Evolutionary conservation across 2,329 filamentous ascomycete genomes (phyloP), one percentile per base, ranked within the genome.

Genomic region (Achaetomium macrosporum): DNA sequence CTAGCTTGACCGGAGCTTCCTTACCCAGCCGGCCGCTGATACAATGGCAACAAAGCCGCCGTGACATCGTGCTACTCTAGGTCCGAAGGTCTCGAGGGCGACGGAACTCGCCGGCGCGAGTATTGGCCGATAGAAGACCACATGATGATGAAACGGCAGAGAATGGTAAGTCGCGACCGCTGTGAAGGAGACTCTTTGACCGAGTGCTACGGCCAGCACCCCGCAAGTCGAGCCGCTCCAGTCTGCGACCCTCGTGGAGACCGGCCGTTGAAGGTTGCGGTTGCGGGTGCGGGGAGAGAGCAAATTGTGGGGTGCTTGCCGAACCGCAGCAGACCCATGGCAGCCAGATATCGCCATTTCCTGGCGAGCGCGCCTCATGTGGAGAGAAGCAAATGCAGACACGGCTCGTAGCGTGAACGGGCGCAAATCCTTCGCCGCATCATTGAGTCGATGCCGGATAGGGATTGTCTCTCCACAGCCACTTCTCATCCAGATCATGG

Each of bases 401-500:
- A 57, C 59, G 60, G 60, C 59, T 60, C 52, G 53, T 62, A 58
- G 58, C 54, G 56, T 53, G 33, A 20, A 43, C 46, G 47, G 25
- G 50, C 9, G 30, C 16, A 30, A 29, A 1, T 17, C 25, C 29
- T 39, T 42, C 47, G 42, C 47, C 47, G 39, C 39, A 49, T 49
- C 40, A 13, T 20, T 6, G 29, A 25, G 4, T 25, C 7, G 12
- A 8, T 37, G 33, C 10, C 33, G 33, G 33, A 12, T 35, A 12
- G 10, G 33, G 10, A 11, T 35, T 12, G 10, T 15, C 11, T 35
- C 33, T 35, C 33, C 33, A 12, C 11, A 35, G 3, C 15, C 11
- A 35, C 5, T 15, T 4, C 33, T 5, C 11, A 15, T 35, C 11
- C 33, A 4, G 15, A 35, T 4, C 10, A 35, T 15, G 33, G 10